Evolutionary conservation across 129 eudicot genomes (phyloP), one percentile per base, ranked within the genome.

Genomic region (Oenanthe sinensis): DNA sequence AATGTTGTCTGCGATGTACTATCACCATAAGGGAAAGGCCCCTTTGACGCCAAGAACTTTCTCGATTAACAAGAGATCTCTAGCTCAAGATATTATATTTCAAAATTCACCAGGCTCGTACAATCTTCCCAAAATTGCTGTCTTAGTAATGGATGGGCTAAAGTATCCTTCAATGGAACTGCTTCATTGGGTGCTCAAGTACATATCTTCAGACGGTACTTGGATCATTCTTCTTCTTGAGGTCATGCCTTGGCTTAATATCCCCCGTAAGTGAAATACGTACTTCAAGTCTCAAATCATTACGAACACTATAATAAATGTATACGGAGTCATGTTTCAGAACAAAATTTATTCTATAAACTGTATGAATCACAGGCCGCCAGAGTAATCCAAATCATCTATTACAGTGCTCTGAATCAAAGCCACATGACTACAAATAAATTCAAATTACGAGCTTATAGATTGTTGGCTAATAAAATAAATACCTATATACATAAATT

Each of bases 161-260:
- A 76, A 76, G 49, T n/a, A 33, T 19, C 60, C 60, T 10, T 48
- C 79, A 26, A 30, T 76, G 69, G 69, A 76, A 12, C 69, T 50
- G 44, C 79, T 76, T 11, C 54, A 49, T 28, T 75, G 78, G 78
- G 78, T 75, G 24, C 22, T 76, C 9, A 19, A 52, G 26, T 7
- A 52, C 14, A 11, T 76, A 12, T 28, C 69, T 19, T 33, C 43
- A 2, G 71, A 55, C 0, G 79, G n/a, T 58, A 17, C 19, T 36
- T 77, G 79, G 48, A 77, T 9, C 11, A n/a, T 77, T 42, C 55
- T 49, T 28, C 48, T 77, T 3, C 49, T 77, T 0, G 71, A 44
- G 19, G 79, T 55, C 4, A 77, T 77, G 79, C 71, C 79, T 0
- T 77, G 79, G 79, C 71, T 55, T n/a, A 54, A 33, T 40, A 30